These are phyloP conservation scores for Caryopteris hybrid DNA, from an alignment of 305 asterid genomes.

Conservation along the genomic window DNA sequence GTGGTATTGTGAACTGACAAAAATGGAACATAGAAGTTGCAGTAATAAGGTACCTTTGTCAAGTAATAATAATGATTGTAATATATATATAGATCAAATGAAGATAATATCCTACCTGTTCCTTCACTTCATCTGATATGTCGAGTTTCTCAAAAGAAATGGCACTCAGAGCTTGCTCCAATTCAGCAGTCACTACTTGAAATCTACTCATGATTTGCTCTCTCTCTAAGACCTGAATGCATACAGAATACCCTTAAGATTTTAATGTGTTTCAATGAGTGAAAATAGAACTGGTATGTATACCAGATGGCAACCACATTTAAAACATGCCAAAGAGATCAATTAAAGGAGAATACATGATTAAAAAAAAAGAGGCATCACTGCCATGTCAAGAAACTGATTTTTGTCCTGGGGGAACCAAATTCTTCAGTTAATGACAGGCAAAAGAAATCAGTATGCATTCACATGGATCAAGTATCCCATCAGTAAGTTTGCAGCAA, in stretches of 20 bases:
- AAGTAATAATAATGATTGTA: slow-evolving; percentile 13
- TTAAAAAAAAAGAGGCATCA: not conserved
- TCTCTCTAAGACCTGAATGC: slow-evolving; percentile 80
- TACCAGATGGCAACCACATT: not conserved
- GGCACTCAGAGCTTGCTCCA: slow-evolving; percentile 77
- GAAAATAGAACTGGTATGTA: not conserved
- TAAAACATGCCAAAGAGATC: not conserved
- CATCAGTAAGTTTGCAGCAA: slow-evolving; percentile 1
- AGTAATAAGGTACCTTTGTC: slow-evolving; percentile 1
- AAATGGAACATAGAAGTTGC: not conserved
- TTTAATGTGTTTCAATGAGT: not conserved
- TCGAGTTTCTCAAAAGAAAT: slow-evolving; percentile 77
- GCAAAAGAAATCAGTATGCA: not conserved
- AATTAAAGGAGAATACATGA: not conserved
- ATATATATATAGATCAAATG: slow-evolving; percentile 7
- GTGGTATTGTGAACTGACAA: not conserved
- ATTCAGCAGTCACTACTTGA: slow-evolving; percentile 63
- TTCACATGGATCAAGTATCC: not conserved
- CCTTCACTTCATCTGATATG: slow-evolving; percentile 89
- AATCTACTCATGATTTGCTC: slow-evolving; percentile 58
- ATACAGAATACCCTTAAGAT: slow-evolving; percentile 4
- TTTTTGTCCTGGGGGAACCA: not conserved
- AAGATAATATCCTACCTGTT: slow-evolving; percentile 51
- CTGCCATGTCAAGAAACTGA: not conserved
- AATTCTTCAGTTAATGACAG: not conserved